Evolutionary conservation across 306 rosid genomes (phyloP).

Genomic region (Rosa chinensis): DNA sequence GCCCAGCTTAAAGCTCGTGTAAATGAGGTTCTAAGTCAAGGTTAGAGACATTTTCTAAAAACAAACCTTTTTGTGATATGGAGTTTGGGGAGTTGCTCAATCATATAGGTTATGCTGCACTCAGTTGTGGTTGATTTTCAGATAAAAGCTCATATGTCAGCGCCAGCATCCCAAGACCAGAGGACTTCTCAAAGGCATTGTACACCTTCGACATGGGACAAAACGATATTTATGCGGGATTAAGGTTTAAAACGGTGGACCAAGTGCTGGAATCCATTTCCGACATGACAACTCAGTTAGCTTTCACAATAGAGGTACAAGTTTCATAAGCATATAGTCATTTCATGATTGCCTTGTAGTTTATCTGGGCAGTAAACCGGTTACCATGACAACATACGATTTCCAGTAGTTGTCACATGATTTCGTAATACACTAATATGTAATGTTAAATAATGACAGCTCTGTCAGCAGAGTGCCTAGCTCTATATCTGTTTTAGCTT

Average conservation of each 20-base stretch:
- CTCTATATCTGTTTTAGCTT: not conserved
- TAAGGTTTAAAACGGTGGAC: conserved; percentile 14
- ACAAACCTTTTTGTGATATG: not conserved
- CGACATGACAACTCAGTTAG: not conserved
- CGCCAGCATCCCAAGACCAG: conserved; percentile 8
- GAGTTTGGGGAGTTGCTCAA: not conserved
- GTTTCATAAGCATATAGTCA: not conserved
- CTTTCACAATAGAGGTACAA: conserved; percentile 21
- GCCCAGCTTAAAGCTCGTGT: conserved; percentile 22
- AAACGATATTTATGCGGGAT: conserved; percentile 18
- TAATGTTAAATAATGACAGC: not conserved
- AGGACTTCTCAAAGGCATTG: conserved; percentile 26
- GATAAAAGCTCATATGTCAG: conserved; percentile 8
- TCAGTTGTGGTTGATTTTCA: conserved; percentile 8
- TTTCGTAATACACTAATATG: not conserved
- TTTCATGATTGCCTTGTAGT: not conserved
- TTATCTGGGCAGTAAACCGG: not conserved
- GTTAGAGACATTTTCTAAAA: conserved; percentile 10
- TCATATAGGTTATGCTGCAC: not conserved
- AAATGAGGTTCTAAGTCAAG: conserved; percentile 4
- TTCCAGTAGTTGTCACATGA: not conserved
- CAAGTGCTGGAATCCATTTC: conserved; percentile 20
- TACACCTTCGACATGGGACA: conserved; percentile 30
- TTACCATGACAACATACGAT: not conserved
- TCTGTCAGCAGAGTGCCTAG: not conserved